Evolutionary conservation across 768 basidiomycete species (phyloP).

Genomic region (Steccherinum ochraceum): DNA sequence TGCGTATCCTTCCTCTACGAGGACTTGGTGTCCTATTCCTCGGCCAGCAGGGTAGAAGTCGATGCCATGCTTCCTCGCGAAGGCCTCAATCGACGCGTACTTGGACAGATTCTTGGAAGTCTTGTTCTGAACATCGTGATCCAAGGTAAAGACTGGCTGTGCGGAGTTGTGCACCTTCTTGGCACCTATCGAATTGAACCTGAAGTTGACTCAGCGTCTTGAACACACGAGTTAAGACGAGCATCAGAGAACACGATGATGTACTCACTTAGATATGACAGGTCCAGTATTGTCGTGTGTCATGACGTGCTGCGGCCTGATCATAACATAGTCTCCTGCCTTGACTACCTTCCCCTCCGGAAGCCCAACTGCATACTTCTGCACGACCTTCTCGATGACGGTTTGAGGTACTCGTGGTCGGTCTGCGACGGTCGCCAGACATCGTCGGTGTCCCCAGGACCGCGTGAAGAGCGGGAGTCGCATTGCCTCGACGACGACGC

Average conservation of each 20-base stretch:
- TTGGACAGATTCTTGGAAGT: conserved; percentile 86
- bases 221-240: not conserved
- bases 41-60: conserved; percentile 98
- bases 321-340: conserved; percentile 99
- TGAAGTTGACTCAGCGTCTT: conserved; percentile 23
- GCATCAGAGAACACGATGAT: conserved; percentile 1
- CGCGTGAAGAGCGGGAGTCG: not conserved
- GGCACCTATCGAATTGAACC: conserved; percentile 93
- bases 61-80: conserved; percentile 77
- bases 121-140: conserved; percentile 98
- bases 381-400: conserved; percentile 94
- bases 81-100: conserved; percentile 86
- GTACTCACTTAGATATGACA: conserved; percentile 88
- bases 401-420: conserved; percentile 61
- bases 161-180: conserved; percentile 70
- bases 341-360: conserved; percentile 73
- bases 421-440: conserved; percentile 28
- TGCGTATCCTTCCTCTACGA: conserved; percentile 97
- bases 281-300: conserved; percentile 98
- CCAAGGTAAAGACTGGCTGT: conserved; percentile 93
- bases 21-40: conserved; percentile 96
- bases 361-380: conserved; percentile 91
- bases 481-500: too few relatives aligned
- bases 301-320: conserved; percentile 97
- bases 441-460: not conserved